phyloP scores from a whole-genome alignment of 148 eudicot genomes.

The Camellia japonica region DNA sequence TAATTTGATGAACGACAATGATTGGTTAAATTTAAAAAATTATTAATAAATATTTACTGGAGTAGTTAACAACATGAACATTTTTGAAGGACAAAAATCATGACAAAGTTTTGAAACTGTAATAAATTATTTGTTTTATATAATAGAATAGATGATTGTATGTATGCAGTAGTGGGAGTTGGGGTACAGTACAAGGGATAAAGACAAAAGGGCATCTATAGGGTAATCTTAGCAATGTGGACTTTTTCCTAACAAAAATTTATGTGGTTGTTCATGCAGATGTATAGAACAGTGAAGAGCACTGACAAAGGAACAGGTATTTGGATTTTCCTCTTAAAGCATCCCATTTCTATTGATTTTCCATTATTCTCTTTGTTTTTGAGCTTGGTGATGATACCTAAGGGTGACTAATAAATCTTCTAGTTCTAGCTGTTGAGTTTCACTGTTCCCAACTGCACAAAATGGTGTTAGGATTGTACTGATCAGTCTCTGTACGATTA shows the following conservation, averaged over 20 bases:
- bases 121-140: too few relatives aligned
- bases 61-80: too few relatives aligned
- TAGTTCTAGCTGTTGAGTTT: neutral
- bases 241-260: slow-evolving; percentile 10
- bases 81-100: too few relatives aligned
- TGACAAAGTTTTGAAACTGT: too few relatives aligned
- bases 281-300: slow-evolving; percentile 98
- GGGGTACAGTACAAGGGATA: slow-evolving; percentile 9
- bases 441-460: neutral
- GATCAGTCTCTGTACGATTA: neutral
- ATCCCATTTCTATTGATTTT: slow-evolving; percentile 13
- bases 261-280: slow-evolving; percentile 55
- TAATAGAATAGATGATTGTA: too few relatives aligned
- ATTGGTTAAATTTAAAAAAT: too few relatives aligned
- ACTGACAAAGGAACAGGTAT: slow-evolving; percentile 63
- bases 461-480: neutral
- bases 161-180: slow-evolving; percentile 6
- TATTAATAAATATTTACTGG: too few relatives aligned
- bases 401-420: too few relatives aligned
- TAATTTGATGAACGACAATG: too few relatives aligned
- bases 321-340: slow-evolving; percentile 25
- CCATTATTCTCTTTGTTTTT: slow-evolving; percentile 7
- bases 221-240: slow-evolving; percentile 24
- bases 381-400: neutral
- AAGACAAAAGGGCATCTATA: slow-evolving; percentile 35